Evolutionary conservation across 2,329 filamentous ascomycete genomes (phyloP), one percentile per base, ranked within the genome.

Genomic region (Harringtonia aguacate): DNA sequence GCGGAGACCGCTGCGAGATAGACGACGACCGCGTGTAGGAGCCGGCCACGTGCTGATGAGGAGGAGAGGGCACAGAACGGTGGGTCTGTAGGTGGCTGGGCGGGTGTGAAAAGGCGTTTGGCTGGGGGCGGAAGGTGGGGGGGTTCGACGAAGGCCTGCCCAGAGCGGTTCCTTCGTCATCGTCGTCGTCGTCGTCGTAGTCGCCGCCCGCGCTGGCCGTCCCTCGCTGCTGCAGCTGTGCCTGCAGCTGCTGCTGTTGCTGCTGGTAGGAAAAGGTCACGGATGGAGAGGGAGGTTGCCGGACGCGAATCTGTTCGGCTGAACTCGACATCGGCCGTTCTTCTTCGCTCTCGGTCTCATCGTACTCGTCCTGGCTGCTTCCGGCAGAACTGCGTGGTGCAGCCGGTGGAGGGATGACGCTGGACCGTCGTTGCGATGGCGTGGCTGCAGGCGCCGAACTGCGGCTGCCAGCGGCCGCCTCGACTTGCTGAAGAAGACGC

Each of bases 331-430:
- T 60, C 12, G 76, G 53, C 14, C 73, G 76, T 55, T 95, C 89
- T 35, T 88, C 87, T 50, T 95, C 89, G 62, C 77, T 94, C 61
- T 94, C 88, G 49, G 84, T 94, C 67, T 95, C 88, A 29, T 94
- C 87, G 56, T 94, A 94, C 65, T 95, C 89, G 54, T 95, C 89
- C 60, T 95, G 87, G 56, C 89, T 94, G 62, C 87, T 94, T 28
- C 71, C 67, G 38, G 65, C 67, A 6, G 22, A 35, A 20, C 45
- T 44, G 8, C 43, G 66, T 31, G n/a, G n/a, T n/a, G 65, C 56
- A 27, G 8, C 30, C 20, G 39, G 64, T 60, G 21, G 65, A 45
- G 56, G 56, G 35, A 61, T 53, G 21, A 67, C 63, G 43, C 63
- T 65, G 28, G 56, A 55, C 10, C 52, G 52, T 7, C 55, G 55